Percentiles rank a stretch among this genome's conserved stretches.
phyloP scores from a whole-genome alignment of 2,329 filamentous ascomycete species.

The Arthrobotrys megalospora region DNA sequence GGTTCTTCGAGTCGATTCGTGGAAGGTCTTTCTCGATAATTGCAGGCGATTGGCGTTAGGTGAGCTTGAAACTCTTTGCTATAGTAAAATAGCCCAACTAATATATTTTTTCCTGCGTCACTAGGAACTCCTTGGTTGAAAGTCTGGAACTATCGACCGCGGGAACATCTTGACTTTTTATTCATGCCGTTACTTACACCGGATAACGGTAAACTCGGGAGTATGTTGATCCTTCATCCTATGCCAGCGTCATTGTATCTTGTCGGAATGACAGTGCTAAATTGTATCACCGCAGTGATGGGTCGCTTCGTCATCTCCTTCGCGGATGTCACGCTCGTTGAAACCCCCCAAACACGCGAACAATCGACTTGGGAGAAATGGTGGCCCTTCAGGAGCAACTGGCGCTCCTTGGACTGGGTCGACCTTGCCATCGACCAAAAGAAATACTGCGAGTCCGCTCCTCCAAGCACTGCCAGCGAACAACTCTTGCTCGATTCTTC shows the following conservation, averaged over 20 bases:
- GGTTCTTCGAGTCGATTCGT: slow-evolving; percentile 44
- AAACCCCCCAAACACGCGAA: slow-evolving; percentile 27
- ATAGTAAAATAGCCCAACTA: neutral
- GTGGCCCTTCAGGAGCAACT: slow-evolving; percentile 33
- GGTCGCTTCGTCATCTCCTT: slow-evolving; percentile 58
- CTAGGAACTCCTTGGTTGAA: slow-evolving; percentile 54
- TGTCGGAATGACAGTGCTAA: neutral
- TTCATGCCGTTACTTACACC: slow-evolving; percentile 55
- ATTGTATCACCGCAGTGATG: slow-evolving; percentile 28
- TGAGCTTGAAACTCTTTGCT: neutral
- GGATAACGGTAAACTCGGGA: slow-evolving; percentile 25
- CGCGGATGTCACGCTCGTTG: slow-evolving; percentile 50
- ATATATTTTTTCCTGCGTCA: neutral
- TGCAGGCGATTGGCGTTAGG: slow-evolving; percentile 38
- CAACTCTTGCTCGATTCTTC: slow-evolving; percentile 48
- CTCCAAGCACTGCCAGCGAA: slow-evolving; percentile 39
- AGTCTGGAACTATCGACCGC: slow-evolving; percentile 54
- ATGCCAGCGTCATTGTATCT: neutral
- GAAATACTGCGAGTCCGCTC: slow-evolving; percentile 43
- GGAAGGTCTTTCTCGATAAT: slow-evolving; percentile 55
- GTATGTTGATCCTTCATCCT: slow-evolving; percentile 7
- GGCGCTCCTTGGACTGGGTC: slow-evolving; percentile 34
- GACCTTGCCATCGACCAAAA: slow-evolving; percentile 54
- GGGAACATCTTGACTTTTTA: slow-evolving; percentile 55
- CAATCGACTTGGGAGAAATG: slow-evolving; percentile 30